Evolutionary conservation across 495 filamentous ascomycete species (phyloP).

Genomic region (Neurospora tetrasperma): DNA sequence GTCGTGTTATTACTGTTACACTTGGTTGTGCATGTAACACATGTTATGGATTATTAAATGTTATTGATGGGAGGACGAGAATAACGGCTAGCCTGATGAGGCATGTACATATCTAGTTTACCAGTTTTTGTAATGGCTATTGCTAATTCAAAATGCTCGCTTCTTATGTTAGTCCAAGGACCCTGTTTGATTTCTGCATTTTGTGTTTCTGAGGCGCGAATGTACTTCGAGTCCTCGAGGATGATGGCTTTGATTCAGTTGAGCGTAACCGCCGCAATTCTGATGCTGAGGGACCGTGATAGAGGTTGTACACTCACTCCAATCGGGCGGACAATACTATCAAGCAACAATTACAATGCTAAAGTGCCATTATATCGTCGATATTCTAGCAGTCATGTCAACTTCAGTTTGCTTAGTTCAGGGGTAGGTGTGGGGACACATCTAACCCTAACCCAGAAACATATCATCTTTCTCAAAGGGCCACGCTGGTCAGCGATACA

Average conservation of each 20-base stretch:
- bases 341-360: too few relatives aligned
- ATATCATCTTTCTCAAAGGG: background rate
- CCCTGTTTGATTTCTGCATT: background rate
- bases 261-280: background rate
- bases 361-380: too few relatives aligned
- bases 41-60: background rate
- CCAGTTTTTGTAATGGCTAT: background rate
- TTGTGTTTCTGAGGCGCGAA: background rate
- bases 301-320: too few relatives aligned
- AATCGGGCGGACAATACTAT: too few relatives aligned
- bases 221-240: background rate
- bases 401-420: background rate
- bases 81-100: background rate
- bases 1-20: background rate
- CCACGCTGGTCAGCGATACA: background rate
- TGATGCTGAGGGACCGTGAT: background rate
- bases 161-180: too few relatives aligned
- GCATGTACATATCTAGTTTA: background rate
- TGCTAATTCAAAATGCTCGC: background rate
- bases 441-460: background rate
- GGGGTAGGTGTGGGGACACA: background rate
- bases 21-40: background rate
- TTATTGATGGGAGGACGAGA: background rate
- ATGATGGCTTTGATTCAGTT: background rate
- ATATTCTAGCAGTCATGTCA: too few relatives aligned